A percentile compares a stretch with the other conserved stretches of the same genome.
Evolutionary conservation across 768 basidiomycete genomes (phyloP).

Genomic region (Tubosaeta sp.): DNA sequence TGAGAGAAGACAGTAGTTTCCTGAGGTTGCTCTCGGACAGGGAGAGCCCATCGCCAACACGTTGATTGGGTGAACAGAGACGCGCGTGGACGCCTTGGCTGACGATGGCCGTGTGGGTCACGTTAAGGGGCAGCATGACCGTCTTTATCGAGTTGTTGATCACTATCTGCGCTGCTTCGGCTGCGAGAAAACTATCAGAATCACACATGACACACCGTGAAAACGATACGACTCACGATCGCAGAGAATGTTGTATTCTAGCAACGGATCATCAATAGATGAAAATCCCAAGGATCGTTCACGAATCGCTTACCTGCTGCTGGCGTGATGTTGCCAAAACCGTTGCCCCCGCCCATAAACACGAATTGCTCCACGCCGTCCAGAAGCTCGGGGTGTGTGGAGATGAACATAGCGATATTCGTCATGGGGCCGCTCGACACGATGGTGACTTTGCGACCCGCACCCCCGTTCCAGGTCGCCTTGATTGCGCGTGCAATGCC

Average conservation of each 20-base stretch:
- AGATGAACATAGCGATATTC: slow-evolving; percentile 68
- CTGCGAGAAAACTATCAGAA: slow-evolving; percentile 31
- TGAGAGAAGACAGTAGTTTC: slow-evolving; percentile 68
- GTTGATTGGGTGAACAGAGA: slow-evolving; percentile 46
- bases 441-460: slow-evolving; percentile 58
- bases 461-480: slow-evolving; percentile 52
- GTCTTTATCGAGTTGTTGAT: slow-evolving; percentile 64
- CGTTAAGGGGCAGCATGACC: slow-evolving; percentile 81
- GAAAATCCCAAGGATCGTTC: neutral
- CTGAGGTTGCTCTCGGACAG: slow-evolving; percentile 48
- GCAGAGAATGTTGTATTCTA: slow-evolving; percentile 78
- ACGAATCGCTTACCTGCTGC: slow-evolving; percentile 50
- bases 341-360: slow-evolving; percentile 90
- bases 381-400: slow-evolving; percentile 51
- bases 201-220: neutral
- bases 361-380: slow-evolving; percentile 48
- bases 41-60: slow-evolving; percentile 9
- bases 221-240: slow-evolving; percentile 59
- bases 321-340: slow-evolving; percentile 75
- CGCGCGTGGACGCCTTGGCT: slow-evolving; percentile 47
- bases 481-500: slow-evolving; percentile 61
- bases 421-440: slow-evolving; percentile 85
- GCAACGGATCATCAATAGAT: slow-evolving; percentile 8
- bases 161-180: slow-evolving; percentile 82
- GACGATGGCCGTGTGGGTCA: slow-evolving; percentile 83